These are phyloP conservation scores for Piromyces sp. DNA, from an alignment of 192 early-diverging fungal genomes.

Conservation along the genomic window DNA sequence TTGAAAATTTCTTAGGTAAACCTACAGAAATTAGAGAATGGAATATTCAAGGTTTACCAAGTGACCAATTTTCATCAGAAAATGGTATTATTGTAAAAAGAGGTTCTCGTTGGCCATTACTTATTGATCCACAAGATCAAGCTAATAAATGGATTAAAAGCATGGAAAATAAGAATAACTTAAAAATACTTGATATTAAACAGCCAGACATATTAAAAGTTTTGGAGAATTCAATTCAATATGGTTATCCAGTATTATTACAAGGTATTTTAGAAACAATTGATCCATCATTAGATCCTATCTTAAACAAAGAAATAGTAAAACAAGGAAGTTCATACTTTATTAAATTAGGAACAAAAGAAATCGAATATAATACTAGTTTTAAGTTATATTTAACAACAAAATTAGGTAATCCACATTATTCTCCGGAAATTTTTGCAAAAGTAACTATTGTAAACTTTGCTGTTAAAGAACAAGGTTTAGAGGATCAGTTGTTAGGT, in stretches of 20 bases:
- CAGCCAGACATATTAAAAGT: slow-evolving; percentile 11
- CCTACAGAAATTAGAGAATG: slow-evolving; percentile 23
- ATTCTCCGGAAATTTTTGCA: slow-evolving; percentile 42
- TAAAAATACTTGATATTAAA: slow-evolving; percentile 4
- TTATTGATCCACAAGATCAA: not conserved
- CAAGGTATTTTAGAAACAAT: slow-evolving; percentile 34
- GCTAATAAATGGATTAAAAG: not conserved
- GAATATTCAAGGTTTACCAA: slow-evolving; percentile 26
- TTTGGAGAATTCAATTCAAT: slow-evolving; percentile 36
- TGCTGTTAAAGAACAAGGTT: slow-evolving; percentile 40
- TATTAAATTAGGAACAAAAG: slow-evolving; percentile 40
- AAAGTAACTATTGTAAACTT: slow-evolving; percentile 46
- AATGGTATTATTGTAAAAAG: not conserved
- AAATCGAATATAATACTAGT: slow-evolving; percentile 42
- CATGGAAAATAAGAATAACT: not conserved
- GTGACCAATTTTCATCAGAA: not conserved
- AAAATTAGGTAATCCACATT: slow-evolving; percentile 37
- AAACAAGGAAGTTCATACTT: slow-evolving; percentile 31
- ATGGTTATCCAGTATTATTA: slow-evolving; percentile 31
- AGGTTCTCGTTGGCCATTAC: not conserved
- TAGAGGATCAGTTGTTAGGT: slow-evolving; percentile 42
- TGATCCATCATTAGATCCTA: slow-evolving; percentile 34
- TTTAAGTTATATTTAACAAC: slow-evolving; percentile 43
- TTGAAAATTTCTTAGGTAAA: slow-evolving; percentile 3
- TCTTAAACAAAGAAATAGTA: slow-evolving; percentile 35